Conservation (phyloP, 345 rosid genomes). For the Ceriops decandra region DNA sequence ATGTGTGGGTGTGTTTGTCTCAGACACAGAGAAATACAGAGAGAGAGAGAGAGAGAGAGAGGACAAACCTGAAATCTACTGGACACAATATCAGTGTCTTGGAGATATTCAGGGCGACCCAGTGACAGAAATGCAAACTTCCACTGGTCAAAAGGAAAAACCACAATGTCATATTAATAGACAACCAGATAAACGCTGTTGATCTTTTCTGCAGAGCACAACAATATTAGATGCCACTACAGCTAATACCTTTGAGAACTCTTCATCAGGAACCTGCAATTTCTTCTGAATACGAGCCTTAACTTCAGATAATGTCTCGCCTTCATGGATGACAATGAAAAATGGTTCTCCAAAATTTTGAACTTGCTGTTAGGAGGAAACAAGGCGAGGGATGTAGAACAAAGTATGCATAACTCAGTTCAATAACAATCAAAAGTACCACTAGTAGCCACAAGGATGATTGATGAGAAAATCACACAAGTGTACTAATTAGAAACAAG, state of each 20-base stretch:
- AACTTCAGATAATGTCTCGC: constrained; percentile 76
- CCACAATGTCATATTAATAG: background rate
- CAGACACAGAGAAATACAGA: background rate
- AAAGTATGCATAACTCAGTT: background rate
- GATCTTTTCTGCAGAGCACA: background rate
- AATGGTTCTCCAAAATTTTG: constrained; percentile 97
- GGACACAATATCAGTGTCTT: constrained; percentile 28
- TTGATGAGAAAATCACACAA: background rate
- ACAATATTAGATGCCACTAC: background rate
- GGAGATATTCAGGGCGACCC: constrained; percentile 61
- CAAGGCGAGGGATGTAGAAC: background rate
- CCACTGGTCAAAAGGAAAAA: constrained; percentile 24
- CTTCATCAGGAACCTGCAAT: constrained; percentile 38
- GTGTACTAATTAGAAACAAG: background rate
- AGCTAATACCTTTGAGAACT: constrained; percentile 29
- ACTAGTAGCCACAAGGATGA: background rate
- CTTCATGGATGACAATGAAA: constrained; percentile 88
- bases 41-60: background rate
- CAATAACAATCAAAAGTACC: background rate
- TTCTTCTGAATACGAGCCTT: constrained; percentile 46
- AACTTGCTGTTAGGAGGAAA: constrained; percentile 49
- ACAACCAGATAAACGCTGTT: background rate
- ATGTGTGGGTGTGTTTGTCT: background rate
- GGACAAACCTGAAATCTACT: constrained; percentile 26
- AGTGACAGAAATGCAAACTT: constrained; percentile 47